These are phyloP conservation scores for Nakazawaea sp. DNA, from an alignment of 805 yeast species.

Conservation along the genomic window DNA sequence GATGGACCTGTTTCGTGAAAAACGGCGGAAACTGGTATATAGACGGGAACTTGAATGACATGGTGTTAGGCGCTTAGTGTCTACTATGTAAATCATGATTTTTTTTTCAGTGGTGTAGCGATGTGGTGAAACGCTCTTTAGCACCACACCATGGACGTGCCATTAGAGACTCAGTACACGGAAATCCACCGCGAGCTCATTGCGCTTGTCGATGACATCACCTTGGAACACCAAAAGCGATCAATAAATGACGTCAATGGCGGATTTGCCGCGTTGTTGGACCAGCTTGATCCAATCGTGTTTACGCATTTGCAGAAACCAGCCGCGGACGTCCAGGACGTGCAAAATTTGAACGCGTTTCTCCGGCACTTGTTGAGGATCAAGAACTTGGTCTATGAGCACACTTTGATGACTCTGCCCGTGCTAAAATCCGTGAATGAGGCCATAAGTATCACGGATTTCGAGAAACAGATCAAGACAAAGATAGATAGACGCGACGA, in stretches of 20 bases:
- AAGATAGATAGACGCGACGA: constrained; percentile 7
- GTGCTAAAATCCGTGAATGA: constrained; percentile 11
- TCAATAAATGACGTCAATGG: background rate
- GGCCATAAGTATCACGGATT: constrained; percentile 4
- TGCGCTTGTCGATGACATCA: constrained; percentile 24
- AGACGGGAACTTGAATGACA: constrained; percentile 32
- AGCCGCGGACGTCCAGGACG: background rate
- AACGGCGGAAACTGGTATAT: constrained; percentile 84
- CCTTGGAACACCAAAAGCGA: constrained; percentile 13
- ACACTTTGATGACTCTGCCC: constrained; percentile 13
- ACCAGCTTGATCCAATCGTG: constrained; percentile 4
- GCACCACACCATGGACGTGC: background rate
- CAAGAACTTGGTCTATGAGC: constrained; percentile 10
- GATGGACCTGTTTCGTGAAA: constrained; percentile 83
- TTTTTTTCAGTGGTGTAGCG: background rate
- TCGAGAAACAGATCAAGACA: background rate
- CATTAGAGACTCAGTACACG: constrained; percentile 18
- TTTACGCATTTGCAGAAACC: constrained; percentile 3
- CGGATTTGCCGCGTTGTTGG: background rate
- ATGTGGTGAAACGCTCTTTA: background rate
- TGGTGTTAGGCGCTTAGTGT: background rate
- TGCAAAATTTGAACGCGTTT: constrained; percentile 3
- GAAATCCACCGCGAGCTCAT: constrained; percentile 25
- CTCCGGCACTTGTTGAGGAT: constrained; percentile 6
- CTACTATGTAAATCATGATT: no score